These are phyloP conservation scores for Sordariomycetes sp. DNA, from an alignment of 2,329 filamentous ascomycete genomes.

Conservation along the genomic window DNA sequence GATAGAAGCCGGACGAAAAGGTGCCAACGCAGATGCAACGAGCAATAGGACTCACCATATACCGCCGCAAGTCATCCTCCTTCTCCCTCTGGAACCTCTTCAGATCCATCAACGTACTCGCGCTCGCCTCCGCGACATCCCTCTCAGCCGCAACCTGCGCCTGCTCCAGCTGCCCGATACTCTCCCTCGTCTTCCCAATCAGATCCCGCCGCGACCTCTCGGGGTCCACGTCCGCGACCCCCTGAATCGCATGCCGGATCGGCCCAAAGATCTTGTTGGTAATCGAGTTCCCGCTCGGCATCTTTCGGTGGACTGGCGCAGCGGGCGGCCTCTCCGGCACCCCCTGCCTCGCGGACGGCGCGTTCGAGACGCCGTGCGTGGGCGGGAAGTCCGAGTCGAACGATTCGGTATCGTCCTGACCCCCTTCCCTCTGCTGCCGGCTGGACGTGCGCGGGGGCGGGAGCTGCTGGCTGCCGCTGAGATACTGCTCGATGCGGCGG, in stretches of 20 bases:
- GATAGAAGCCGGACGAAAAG: neutral
- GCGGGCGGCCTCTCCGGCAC: slow-evolving; percentile 39
- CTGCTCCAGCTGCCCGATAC: slow-evolving; percentile 74
- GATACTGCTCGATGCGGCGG: slow-evolving; percentile 83
- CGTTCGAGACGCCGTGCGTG: slow-evolving; percentile 63
- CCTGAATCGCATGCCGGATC: slow-evolving; percentile 89
- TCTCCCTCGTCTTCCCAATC: slow-evolving; percentile 91
- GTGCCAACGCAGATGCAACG: neutral
- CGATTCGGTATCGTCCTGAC: slow-evolving; percentile 67
- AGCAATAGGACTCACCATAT: slow-evolving; percentile 66
- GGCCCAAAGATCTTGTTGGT: slow-evolving; percentile 90
- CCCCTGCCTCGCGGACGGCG: slow-evolving; percentile 63
- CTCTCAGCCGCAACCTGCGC: slow-evolving; percentile 77
- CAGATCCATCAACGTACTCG: slow-evolving; percentile 76
- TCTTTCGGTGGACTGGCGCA: slow-evolving; percentile 53
- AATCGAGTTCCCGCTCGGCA: slow-evolving; percentile 76
- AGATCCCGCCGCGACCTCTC: slow-evolving; percentile 84
- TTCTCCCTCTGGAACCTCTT: slow-evolving; percentile 92
- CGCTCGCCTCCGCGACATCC: slow-evolving; percentile 86
- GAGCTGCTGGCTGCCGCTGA: slow-evolving; percentile 58
- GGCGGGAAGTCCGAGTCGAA: slow-evolving; percentile 95
- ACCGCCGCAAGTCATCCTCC: slow-evolving; percentile 82
- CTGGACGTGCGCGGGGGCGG: slow-evolving; percentile 46
- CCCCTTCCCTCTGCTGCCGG: slow-evolving; percentile 37
- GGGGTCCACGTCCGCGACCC: slow-evolving; percentile 90